Conservation (phyloP, 805 yeast genomes). For the Helenozyma rhizophorensis region DNA sequence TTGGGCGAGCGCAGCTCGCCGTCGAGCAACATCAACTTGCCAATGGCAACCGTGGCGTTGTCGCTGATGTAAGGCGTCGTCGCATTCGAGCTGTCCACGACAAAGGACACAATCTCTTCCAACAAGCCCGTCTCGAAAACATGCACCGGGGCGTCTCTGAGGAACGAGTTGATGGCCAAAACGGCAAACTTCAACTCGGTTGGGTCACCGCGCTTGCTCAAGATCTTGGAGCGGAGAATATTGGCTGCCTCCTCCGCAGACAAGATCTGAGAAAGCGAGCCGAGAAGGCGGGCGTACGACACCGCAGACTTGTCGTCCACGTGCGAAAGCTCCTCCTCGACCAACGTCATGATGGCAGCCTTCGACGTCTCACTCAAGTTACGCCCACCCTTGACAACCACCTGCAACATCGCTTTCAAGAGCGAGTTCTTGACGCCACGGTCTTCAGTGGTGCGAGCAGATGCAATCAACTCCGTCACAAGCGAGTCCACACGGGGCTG, state of each 20-base stretch:
- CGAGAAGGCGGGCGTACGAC: constrained; percentile 75
- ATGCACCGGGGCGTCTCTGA: constrained; percentile 69
- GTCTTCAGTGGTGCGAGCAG: constrained; percentile 63
- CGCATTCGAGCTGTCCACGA: constrained; percentile 42
- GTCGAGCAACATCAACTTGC: constrained; percentile 63
- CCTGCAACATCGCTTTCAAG: constrained; percentile 79
- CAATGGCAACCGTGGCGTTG: constrained; percentile 73
- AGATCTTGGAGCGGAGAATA: constrained; percentile 56
- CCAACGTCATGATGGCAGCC: constrained; percentile 59
- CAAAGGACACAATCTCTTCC: constrained; percentile 45
- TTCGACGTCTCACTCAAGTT: constrained; percentile 75
- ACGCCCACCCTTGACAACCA: constrained; percentile 72
- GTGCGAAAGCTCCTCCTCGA: constrained; percentile 60
- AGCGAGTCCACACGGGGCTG: constrained; percentile 95
- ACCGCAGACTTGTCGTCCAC: constrained; percentile 59
- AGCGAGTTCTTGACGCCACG: constrained; percentile 78
- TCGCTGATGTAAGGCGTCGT: constrained; percentile 57
- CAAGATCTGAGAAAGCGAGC: constrained; percentile 68
- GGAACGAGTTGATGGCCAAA: constrained; percentile 71
- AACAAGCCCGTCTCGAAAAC: constrained; percentile 51
- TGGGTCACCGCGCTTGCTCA: constrained; percentile 43
- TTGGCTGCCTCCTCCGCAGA: constrained; percentile 58
- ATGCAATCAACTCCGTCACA: constrained; percentile 74
- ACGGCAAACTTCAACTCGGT: constrained; percentile 55
- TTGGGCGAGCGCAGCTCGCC: constrained; percentile 32